phyloP scores from a whole-genome alignment of 805 yeast species.

The Wickerhamiella parazyma region DNA sequence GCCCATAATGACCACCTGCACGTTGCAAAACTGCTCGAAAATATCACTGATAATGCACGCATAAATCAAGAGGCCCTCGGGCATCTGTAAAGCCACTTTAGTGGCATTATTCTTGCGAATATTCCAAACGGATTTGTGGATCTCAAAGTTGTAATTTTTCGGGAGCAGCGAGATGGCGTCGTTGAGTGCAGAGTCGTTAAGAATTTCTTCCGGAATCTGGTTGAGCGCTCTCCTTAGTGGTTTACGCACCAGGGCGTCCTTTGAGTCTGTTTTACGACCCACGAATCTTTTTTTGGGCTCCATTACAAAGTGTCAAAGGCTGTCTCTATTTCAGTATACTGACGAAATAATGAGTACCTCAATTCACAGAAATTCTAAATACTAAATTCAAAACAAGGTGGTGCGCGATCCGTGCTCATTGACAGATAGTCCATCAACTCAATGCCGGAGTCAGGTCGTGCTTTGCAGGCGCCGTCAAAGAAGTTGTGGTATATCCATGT shows the following conservation, averaged over 20 bases:
- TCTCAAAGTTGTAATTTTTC: conserved; percentile 85
- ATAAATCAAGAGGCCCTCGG: conserved; percentile 85
- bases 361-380: no score
- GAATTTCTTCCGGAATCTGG: conserved; percentile 78
- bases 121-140: conserved; percentile 93
- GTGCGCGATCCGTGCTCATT: no score
- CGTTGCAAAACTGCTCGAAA: conserved; percentile 75
- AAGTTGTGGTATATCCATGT: no score
- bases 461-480: no score
- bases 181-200: conserved; percentile 68
- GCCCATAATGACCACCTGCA: conserved; percentile 90
- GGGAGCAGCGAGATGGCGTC: conserved; percentile 74
- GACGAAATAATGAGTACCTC: background rate
- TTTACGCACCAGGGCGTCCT: conserved; percentile 19
- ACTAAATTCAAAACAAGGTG: no score
- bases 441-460: no score
- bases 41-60: conserved; percentile 85
- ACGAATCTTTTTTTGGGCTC: conserved; percentile 34
- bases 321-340: no score
- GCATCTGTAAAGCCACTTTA: conserved; percentile 91
- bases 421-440: no score
- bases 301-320: conserved; percentile 2
- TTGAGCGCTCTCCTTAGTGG: conserved; percentile 39
- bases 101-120: conserved; percentile 59
- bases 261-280: conserved; percentile 31